phyloP scores from a whole-genome alignment of 1,139 yeast species.

The Pichia sp. region DNA sequence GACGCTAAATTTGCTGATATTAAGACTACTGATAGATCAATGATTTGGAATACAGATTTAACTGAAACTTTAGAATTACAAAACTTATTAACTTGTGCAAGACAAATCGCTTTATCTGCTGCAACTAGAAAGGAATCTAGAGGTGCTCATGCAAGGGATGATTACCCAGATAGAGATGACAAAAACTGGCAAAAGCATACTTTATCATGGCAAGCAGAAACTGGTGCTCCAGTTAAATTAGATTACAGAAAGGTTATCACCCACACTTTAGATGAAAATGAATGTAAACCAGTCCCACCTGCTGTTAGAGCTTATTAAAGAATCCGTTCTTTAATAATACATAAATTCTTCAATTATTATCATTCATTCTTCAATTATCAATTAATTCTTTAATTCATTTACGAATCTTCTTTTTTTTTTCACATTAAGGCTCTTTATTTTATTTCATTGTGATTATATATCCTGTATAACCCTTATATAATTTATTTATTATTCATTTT shows the following conservation, averaged over 20 bases:
- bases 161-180: constrained; percentile 93
- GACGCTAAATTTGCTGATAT: constrained; percentile 69
- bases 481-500: constrained; percentile 5
- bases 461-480: background rate
- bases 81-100: constrained; percentile 94
- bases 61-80: constrained; percentile 95
- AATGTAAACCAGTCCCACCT: constrained; percentile 95
- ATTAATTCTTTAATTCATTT: background rate
- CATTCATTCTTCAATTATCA: background rate
- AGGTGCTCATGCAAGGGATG: constrained; percentile 99
- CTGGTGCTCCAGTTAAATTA: constrained; percentile 68
- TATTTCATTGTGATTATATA: background rate
- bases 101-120: constrained; percentile 92
- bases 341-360: background rate
- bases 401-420: background rate
- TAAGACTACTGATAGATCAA: constrained; percentile 89
- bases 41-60: constrained; percentile 98
- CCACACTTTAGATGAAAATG: constrained; percentile 81
- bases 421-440: background rate
- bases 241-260: constrained; percentile 83
- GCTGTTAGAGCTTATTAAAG: constrained; percentile 76
- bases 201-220: constrained; percentile 76
- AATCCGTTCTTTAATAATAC: no score
- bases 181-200: constrained; percentile 98
- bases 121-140: constrained; percentile 95